Base-by-base conservation (phyloP, 768 basidiomycete genomes). In the Dacryopinax spathularia region DNA sequence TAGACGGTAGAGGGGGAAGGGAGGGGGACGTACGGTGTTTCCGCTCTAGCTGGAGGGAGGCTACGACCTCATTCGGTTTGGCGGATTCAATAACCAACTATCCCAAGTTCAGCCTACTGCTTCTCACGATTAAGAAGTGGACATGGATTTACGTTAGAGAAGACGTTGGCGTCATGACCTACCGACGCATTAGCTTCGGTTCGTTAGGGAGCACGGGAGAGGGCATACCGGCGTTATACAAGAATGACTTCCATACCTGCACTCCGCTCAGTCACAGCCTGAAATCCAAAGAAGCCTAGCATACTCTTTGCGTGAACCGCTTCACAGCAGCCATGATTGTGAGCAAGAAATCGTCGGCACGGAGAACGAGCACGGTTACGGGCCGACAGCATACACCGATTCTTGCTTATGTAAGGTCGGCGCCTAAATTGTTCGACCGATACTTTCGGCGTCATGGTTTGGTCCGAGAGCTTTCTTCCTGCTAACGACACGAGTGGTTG, bases 91-190 rank as follows among this genome's bases (percentile, higher is more conserved):
- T 81, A 34, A 78, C 77, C 35, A 91, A 80, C 86, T 89, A 67
- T 22, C 22, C 5, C 5, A 31, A 3, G 4, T 22, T 63, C 18
- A n/a, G n/a, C 33, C 12, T 59, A 29, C 20, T 48, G 39, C 22
- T 61, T 33, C 33, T 62, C 61, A 15, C 63, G 25, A 43, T 13
- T n/a, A 5, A 9, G 25, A 48, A 39, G 6, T 27, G 10, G 13
- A 29, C 20, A 18, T 6, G 9, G 6, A 31, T 6, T 22, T 69
- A 89, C 88, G 67, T 88, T 85, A 1, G 88, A 88, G 73, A 91
- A 88, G 70, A 89, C 89, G 63, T 81, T 82, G 20, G 81, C 79
- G 69, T 91, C 89, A 70, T 91, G 89, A 4, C 89, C 89, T 89
- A 71, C 56, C 34, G 65, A 39, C 3, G 18, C 27, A 13, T 61